Conservation (phyloP, 2,329 filamentous ascomycete species). For the Hypoxylon sp. region DNA sequence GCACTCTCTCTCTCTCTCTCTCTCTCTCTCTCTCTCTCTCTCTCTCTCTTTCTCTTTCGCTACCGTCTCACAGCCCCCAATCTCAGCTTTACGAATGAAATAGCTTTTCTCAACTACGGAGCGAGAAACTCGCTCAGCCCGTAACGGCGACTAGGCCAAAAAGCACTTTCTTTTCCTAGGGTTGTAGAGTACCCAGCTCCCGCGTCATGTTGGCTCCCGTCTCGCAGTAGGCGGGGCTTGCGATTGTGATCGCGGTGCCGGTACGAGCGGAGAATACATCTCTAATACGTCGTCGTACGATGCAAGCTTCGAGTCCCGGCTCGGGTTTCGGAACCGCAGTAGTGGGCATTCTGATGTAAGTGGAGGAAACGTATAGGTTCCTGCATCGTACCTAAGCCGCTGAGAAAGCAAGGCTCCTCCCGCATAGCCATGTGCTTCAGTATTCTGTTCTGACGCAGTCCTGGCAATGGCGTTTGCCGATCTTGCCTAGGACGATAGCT, state of each 20-base stretch:
- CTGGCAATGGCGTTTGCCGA: constrained; percentile 2
- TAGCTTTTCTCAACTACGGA: too few relatives aligned
- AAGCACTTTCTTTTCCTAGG: constrained; percentile 32
- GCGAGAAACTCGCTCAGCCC: constrained; percentile 23
- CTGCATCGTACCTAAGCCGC: too few relatives aligned
- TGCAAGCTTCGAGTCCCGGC: constrained; percentile 3
- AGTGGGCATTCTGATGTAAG: neutral
- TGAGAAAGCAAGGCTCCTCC: constrained; percentile 32
- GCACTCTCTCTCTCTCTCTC: constrained; percentile 20
- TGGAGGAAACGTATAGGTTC: constrained; percentile 20
- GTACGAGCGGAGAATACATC: neutral
- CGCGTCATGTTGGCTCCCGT: constrained; percentile 14
- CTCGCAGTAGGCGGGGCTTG: constrained; percentile 20
- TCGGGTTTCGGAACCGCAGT: constrained; percentile 14
- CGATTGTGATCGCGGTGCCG: neutral
- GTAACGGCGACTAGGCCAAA: constrained; percentile 11
- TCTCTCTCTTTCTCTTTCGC: constrained; percentile 4
- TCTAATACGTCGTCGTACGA: constrained; percentile 4
- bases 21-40: too few relatives aligned
- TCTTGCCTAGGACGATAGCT: neutral
- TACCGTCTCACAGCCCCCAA: neutral
- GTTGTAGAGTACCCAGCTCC: too few relatives aligned
- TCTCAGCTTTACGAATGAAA: constrained; percentile 2
- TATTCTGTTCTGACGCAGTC: constrained; percentile 6
- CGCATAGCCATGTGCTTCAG: constrained; percentile 22